Evolutionary conservation across 2,329 filamentous ascomycete species (phyloP).

Genomic region (Fusarium torreyae): DNA sequence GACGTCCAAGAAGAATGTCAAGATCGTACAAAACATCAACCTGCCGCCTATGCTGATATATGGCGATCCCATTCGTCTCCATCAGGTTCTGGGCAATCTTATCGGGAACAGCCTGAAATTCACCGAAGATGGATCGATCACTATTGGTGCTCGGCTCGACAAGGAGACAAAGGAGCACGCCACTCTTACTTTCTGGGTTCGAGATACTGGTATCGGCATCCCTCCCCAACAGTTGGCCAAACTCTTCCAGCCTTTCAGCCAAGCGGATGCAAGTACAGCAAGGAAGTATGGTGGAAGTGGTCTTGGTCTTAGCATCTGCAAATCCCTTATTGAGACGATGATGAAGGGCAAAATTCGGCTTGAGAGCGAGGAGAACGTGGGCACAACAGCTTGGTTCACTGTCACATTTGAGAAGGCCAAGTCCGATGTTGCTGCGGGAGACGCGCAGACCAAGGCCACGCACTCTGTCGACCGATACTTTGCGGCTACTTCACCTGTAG

Average conservation of each 20-base stretch:
- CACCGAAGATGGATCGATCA: slow-evolving; percentile 88
- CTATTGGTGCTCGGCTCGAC: slow-evolving; percentile 82
- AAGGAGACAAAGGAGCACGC: slow-evolving; percentile 79
- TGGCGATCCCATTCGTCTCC: slow-evolving; percentile 76
- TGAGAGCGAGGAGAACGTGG: slow-evolving; percentile 80
- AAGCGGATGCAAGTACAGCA: slow-evolving; percentile 91
- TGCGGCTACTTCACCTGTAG: slow-evolving; percentile 51
- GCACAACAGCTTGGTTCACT: slow-evolving; percentile 83
- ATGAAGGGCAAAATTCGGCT: slow-evolving; percentile 90
- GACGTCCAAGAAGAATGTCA: slow-evolving; percentile 73
- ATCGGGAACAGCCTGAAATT: slow-evolving; percentile 96
- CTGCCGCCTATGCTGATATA: slow-evolving; percentile 80
- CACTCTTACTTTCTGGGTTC: slow-evolving; percentile 86
- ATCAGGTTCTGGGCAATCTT: slow-evolving; percentile 83
- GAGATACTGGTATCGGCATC: slow-evolving; percentile 93
- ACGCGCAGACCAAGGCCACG: slow-evolving; percentile 60
- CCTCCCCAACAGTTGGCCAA: slow-evolving; percentile 85
- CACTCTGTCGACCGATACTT: slow-evolving; percentile 56
- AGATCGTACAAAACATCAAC: slow-evolving; percentile 79
- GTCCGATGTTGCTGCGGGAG: slow-evolving; percentile 70
- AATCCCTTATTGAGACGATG: slow-evolving; percentile 92
- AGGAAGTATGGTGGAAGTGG: slow-evolving; percentile 94
- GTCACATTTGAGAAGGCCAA: slow-evolving; percentile 88
- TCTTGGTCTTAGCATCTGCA: slow-evolving; percentile 93
- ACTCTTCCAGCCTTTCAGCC: slow-evolving; percentile 92